Percentiles rank a stretch among this genome's conserved stretches.
These are phyloP conservation scores for Yueomyces sp. DNA, from an alignment of 805 yeast species.

Conservation along the genomic window DNA sequence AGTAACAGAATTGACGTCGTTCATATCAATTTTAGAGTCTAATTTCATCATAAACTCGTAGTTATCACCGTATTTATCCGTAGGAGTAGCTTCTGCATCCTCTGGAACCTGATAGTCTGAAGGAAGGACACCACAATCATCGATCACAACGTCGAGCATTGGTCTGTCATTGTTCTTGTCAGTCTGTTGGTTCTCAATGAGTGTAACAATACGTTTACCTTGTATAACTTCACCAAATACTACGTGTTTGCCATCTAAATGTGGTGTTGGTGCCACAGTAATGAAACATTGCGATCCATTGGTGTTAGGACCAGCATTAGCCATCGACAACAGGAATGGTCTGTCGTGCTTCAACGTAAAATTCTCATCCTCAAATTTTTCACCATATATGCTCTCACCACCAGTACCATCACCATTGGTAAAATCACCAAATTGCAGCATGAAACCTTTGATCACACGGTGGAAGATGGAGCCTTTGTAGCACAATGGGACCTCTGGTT, in stretches of 20 bases:
- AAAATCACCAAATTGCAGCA: slow-evolving; percentile 95
- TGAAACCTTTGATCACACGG: slow-evolving; percentile 75
- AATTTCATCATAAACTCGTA: slow-evolving; percentile 68
- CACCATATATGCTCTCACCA: slow-evolving; percentile 74
- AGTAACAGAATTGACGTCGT: slow-evolving; percentile 52
- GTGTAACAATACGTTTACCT: slow-evolving; percentile 72
- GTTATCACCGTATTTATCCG: slow-evolving; percentile 76
- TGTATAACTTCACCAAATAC: slow-evolving; percentile 83
- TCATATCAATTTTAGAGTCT: slow-evolving; percentile 49
- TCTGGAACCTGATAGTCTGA: slow-evolving; percentile 37
- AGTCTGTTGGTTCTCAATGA: slow-evolving; percentile 60
- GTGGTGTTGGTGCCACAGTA: slow-evolving; percentile 88
- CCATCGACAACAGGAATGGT: slow-evolving; percentile 90
- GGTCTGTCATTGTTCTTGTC: slow-evolving; percentile 59
- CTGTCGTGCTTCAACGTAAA: slow-evolving; percentile 61
- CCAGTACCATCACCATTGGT: slow-evolving; percentile 64
- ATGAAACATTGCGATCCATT: slow-evolving; percentile 94
- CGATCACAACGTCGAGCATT: slow-evolving; percentile 49
- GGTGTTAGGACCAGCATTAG: slow-evolving; percentile 90
- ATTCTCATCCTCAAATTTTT: slow-evolving; percentile 82
- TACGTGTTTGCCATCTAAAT: slow-evolving; percentile 89
- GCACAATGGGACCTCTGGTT: slow-evolving; percentile 37
- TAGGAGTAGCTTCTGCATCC: slow-evolving; percentile 32
- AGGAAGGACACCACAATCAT: slow-evolving; percentile 67
- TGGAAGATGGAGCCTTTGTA: slow-evolving; percentile 88